Evolutionary conservation across 768 basidiomycete genomes (phyloP), one percentile per base, ranked within the genome.

Genomic region (Tylopilus subfusipes): DNA sequence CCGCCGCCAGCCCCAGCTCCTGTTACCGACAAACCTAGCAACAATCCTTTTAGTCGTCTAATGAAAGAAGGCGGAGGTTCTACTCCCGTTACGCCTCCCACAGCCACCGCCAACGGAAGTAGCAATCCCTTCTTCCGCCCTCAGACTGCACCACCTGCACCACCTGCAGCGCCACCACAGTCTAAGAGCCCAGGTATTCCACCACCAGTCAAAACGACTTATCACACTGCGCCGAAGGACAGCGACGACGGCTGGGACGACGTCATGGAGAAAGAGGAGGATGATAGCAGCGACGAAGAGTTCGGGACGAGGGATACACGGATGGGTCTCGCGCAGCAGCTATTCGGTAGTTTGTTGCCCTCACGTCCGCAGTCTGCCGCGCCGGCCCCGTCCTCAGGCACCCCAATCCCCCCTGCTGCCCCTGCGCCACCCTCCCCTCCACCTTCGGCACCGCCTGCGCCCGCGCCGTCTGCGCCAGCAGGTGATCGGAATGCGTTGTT

Each of bases 201-300:
- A 2, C 72, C 78, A 8, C 70, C 81, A 0, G 66, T 78, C 22
- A 86, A 81, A 65, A 68, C 79, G 0, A 66, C 78, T 3, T 89
- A 90, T 56, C 71, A 86, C 57, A 86, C 82, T 1, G 87, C 82
- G 0, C 78, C 86, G 1, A 69, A 72, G 3, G 76, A 75, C 31
- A 74, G 76, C 30, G 86, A 89, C 2, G 88, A 90, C 18, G 91
- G 93, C 47, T 95, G 93, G 92, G 92, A 87, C 51, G 83, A 85
- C n/a, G 75, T 91, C 46, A 75, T 82, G 63, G 92, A 94, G 68
- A 84, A 82, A 40, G 80, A 84, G 21, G 82, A 81, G 5, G 80
- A 82, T 6, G 85, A 87, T 61, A 86, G 82, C 57, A 86, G 83
- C 49, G 91, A 93, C 51, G 93, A 93, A 67, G 93, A 93, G 55